These are phyloP conservation scores for Nematocida parisii DNA, from an alignment of 371 early-diverging fungal species.

Conservation along the genomic window DNA sequence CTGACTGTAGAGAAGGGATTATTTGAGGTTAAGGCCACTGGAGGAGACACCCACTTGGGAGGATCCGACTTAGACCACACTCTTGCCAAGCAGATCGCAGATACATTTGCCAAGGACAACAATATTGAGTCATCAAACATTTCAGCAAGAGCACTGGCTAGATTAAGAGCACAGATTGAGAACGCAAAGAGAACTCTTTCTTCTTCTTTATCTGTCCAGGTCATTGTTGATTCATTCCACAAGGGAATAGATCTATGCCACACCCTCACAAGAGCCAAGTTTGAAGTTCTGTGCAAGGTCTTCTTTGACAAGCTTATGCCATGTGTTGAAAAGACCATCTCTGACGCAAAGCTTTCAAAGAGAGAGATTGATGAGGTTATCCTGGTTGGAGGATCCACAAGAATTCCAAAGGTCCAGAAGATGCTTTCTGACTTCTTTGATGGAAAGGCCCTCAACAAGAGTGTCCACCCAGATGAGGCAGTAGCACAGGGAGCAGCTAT, in stretches of 20 bases:
- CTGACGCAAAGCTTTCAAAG: conserved; percentile 44
- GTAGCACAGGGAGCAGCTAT: conserved; percentile 95
- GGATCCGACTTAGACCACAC: conserved; percentile 70
- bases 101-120: conserved; percentile 55
- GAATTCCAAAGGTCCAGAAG: conserved; percentile 98
- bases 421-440: conserved; percentile 90
- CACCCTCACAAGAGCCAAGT: conserved; percentile 87
- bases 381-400: conserved; percentile 96
- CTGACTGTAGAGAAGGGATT: conserved; percentile 65
- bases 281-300: conserved; percentile 88
- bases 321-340: conserved; percentile 85
- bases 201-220: conserved; percentile 79
- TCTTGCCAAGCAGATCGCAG: conserved; percentile 62
- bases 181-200: conserved; percentile 87
- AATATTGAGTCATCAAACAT: conserved; percentile 47
- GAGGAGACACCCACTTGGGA: conserved; percentile 70
- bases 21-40: conserved; percentile 67
- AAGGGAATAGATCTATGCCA: conserved; percentile 78
- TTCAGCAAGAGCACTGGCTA: conserved; percentile 74
- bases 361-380: conserved; percentile 83
- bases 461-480: conserved; percentile 94
- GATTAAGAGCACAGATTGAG: conserved; percentile 80
- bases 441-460: conserved; percentile 89
- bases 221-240: conserved; percentile 77
- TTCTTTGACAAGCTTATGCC: conserved; percentile 86